These are phyloP conservation scores for Theobroma grandiflorum DNA, from an alignment of 441 rosid species.

Conservation along the genomic window DNA sequence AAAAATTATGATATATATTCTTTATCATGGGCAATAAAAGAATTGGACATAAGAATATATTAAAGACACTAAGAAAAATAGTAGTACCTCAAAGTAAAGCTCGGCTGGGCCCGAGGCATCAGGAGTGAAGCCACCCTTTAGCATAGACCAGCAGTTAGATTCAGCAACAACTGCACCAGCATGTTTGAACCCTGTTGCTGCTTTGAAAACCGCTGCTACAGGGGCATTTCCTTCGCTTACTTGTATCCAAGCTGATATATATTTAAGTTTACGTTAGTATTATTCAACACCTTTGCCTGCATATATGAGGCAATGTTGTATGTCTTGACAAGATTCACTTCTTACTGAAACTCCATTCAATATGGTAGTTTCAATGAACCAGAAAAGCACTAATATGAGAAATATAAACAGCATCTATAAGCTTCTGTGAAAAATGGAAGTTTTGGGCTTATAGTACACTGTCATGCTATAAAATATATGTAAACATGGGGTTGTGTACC, in stretches of 20 bases:
- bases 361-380: background rate
- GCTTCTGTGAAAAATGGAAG: background rate
- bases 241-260: slow-evolving; percentile 72
- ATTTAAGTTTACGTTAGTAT: background rate
- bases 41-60: background rate
- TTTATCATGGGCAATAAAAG: no score
- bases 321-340: no score
- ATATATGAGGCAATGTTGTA: background rate
- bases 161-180: slow-evolving; percentile 66
- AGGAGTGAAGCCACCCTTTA: slow-evolving; percentile 80
- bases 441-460: no score
- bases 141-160: slow-evolving; percentile 87
- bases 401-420: background rate
- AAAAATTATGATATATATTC: no score
- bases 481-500: slow-evolving; percentile 40
- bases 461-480: background rate
- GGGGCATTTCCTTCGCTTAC: slow-evolving; percentile 52
- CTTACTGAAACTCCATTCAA: no score
- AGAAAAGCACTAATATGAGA: background rate
- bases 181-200: slow-evolving; percentile 40
- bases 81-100: slow-evolving; percentile 68
- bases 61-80: background rate
- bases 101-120: slow-evolving; percentile 61
- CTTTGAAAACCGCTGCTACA: slow-evolving; percentile 59
- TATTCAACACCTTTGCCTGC: background rate